Percentiles rank a stretch among this genome's conserved stretches.
These are phyloP conservation scores for Conticribra weissflogii DNA, from an alignment of 108 stramenopile genomes.

Conservation along the genomic window DNA sequence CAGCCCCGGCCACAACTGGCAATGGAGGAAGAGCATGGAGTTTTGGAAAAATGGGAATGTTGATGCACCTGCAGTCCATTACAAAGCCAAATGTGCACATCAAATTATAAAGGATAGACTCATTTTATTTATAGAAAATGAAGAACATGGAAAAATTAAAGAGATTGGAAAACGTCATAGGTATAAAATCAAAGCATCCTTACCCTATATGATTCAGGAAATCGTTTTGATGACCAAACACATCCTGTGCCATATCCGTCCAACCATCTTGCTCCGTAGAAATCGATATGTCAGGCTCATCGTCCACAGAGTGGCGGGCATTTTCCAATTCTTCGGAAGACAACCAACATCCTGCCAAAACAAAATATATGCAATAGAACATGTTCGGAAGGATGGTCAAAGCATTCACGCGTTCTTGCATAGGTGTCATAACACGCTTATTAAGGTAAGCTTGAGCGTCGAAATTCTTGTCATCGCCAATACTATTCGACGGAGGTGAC, in stretches of 20 bases:
- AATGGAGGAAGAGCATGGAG: slow-evolving; percentile 71
- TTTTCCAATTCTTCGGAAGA: slow-evolving; percentile 3
- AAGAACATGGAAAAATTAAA: background rate
- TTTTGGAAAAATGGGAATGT: slow-evolving; percentile 52
- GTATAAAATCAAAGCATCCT: background rate
- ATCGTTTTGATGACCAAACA: slow-evolving; percentile 31
- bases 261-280: slow-evolving; percentile 16
- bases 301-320: background rate
- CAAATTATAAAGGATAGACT: background rate
- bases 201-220: slow-evolving; percentile 17
- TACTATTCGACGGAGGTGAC: no score
- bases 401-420: slow-evolving; percentile 78
- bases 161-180: background rate
- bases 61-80: slow-evolving; percentile 30
- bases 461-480: slow-evolving; percentile 9
- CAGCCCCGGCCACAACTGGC: slow-evolving; percentile 44
- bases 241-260: slow-evolving; percentile 16
- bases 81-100: background rate
- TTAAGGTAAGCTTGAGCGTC: slow-evolving; percentile 31
- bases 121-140: background rate
- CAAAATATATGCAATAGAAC: slow-evolving; percentile 57
- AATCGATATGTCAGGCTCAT: background rate
- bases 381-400: slow-evolving; percentile 68
- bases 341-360: slow-evolving; percentile 69
- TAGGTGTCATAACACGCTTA: slow-evolving; percentile 72